phyloP scores from a whole-genome alignment of 441 rosid genomes.

The Omphalea diandra region DNA sequence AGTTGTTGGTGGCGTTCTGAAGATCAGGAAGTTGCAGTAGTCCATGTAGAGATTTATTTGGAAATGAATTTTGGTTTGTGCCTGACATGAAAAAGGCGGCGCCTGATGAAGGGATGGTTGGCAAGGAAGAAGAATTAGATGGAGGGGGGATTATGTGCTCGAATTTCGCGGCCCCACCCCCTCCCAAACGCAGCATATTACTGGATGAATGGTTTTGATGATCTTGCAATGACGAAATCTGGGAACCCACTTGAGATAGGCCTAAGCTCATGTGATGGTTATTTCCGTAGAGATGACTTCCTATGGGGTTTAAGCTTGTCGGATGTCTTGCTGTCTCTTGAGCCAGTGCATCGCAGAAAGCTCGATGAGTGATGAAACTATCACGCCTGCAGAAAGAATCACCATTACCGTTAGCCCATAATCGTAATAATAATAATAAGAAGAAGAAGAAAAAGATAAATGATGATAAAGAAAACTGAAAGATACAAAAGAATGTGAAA shows the following conservation, averaged over 20 bases:
- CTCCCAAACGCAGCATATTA: constrained; percentile 39
- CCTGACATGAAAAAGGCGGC: constrained; percentile 39
- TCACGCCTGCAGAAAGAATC: constrained; percentile 53
- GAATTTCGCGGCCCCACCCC: constrained; percentile 32
- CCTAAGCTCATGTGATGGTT: constrained; percentile 44
- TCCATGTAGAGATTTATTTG: constrained; percentile 38
- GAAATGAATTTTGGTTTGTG: constrained; percentile 27
- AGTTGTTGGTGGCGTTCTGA: constrained; percentile 29
- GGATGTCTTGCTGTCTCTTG: constrained; percentile 73
- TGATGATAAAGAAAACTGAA: too few relatives aligned
- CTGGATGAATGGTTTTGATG: constrained; percentile 35
- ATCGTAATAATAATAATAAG: too few relatives aligned
- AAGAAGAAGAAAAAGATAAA: too few relatives aligned
- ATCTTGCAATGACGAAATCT: constrained; percentile 37
- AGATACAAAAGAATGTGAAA: not conserved
- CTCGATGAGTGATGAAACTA: constrained; percentile 82
- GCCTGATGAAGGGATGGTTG: constrained; percentile 27
- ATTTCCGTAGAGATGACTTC: constrained; percentile 45
- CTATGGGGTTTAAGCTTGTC: constrained; percentile 47
- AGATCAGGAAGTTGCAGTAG: constrained; percentile 55
- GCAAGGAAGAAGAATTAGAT: constrained; percentile 29
- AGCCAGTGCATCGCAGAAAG: constrained; percentile 79
- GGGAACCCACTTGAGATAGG: constrained; percentile 43
- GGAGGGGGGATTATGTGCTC: constrained; percentile 44
- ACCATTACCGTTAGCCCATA: too few relatives aligned